Base-by-base conservation (phyloP, 345 rosid species). In the Garcia nutans region DNA sequence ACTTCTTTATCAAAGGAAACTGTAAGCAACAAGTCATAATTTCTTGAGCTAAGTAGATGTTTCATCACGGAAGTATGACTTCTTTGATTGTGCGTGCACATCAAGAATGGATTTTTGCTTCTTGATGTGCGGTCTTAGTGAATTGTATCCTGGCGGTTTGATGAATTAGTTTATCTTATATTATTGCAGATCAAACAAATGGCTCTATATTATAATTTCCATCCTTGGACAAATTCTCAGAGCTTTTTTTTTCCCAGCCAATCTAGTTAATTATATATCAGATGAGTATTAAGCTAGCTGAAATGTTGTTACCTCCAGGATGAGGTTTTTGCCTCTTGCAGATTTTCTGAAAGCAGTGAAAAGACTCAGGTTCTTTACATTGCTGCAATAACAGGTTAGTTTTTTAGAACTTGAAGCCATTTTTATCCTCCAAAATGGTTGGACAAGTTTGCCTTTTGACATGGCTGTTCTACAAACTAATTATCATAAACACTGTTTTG, bases 301-400 rank as follows among this genome's bases (percentile, higher is more conserved):
- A 31, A 55, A 73, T 60, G 62, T 2, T 72, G 28, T 74, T 66
- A 26, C 72, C 68, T 66, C 63, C 87, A 93, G 98, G 99, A 84
- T 75, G 99, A 96, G 89, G 41, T 82, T 63, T 92, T 93, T 86
- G 87, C 89, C 77, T 88, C 75, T 68, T 92, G 99, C 81, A 90
- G 93, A 85, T 96, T 93, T 85, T 85, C 89, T 41, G 86, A 82
- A 71, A 78, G 71, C 76, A 77, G 59, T 64, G 89, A 85, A 76
- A 82, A 82, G 72, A 76, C 76, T 49, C 85, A 76, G 74, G 79
- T 90, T 84, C 89, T 96, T 47, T 90, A 84, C 74, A 76, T 88
- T 72, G 94, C 90, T 82, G 95, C 97, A 49, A 87, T 85, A 74
- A 93, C 92, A 77, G 97, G 98, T 93, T 65, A 83, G 47, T 74